These are phyloP conservation scores for Xanthoparmelia taractica DNA, from an alignment of 495 filamentous ascomycete species.

Conservation along the genomic window DNA sequence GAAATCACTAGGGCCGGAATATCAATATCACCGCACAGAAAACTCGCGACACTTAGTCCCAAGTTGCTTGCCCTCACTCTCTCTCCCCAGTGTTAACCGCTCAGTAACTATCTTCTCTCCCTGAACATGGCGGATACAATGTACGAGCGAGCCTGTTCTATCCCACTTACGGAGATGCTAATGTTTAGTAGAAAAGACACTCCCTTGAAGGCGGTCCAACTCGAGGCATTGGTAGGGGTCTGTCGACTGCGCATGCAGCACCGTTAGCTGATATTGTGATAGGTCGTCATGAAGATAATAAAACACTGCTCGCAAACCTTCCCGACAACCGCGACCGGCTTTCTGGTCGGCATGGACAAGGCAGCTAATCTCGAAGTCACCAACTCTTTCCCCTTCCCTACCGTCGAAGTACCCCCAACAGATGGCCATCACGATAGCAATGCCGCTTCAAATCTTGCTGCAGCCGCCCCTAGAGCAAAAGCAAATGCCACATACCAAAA, in stretches of 20 bases:
- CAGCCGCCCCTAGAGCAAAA: conserved; percentile 85
- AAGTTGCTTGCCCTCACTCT: neutral
- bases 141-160: conserved; percentile 4
- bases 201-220: conserved; percentile 70
- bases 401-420: conserved; percentile 60
- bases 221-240: conserved; percentile 65
- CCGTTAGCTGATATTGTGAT: conserved; percentile 27
- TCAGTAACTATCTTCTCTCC: neutral
- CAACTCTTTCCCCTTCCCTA: conserved; percentile 90
- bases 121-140: conserved; percentile 15
- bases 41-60: neutral
- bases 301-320: conserved; percentile 83
- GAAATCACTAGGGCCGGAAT: neutral
- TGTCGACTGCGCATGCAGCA: conserved; percentile 10
- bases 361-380: conserved; percentile 80
- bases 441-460: conserved; percentile 64
- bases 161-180: neutral
- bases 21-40: conserved; percentile 10
- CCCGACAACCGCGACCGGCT: conserved; percentile 83
- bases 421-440: conserved; percentile 74
- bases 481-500: conserved; percentile 81
- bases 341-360: conserved; percentile 86
- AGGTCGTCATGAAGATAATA: conserved; percentile 96
- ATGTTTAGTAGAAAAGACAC: conserved; percentile 45
- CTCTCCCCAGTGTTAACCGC: neutral